Evolutionary conservation across 163 green algal species (phyloP), one percentile per base, ranked within the genome.

Genomic region (Scenedesmus sp.): DNA sequence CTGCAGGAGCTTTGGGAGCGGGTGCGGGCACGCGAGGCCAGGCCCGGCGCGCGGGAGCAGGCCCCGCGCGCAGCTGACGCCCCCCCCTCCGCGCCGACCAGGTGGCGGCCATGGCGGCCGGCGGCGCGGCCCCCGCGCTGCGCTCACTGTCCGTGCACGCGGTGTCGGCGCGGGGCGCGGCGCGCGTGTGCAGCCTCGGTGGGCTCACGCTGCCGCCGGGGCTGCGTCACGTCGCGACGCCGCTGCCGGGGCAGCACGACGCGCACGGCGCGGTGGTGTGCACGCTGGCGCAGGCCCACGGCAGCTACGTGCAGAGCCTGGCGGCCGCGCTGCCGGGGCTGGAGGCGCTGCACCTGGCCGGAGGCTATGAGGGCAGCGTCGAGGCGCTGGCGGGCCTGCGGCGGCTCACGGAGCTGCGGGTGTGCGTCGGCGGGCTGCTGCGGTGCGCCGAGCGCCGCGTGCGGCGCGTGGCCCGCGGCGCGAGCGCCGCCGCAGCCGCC

Each of bases 1-100:
- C 51, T 76, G 20, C 29, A 50, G 9, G 34, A 76, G 33, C 26
- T 76, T 11, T 76, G 67, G 67, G 18, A 76, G 22, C 67, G 64
- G 67, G 67, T 76, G 13, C 24, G 47, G 15, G 39, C 39, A 34
- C 17, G 4, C 0, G 62, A 22, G n/a, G 17, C 11, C 1, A 24
- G 20, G 17, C 1, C n/a, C n/a, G n/a, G n/a, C n/a, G n/a, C n/a
- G n/a, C n/a, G n/a, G n/a, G n/a, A n/a, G n/a, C n/a, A n/a, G n/a
- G n/a, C n/a, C n/a, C n/a, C n/a, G n/a, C n/a, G n/a, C n/a, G n/a
- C n/a, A n/a, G n/a, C n/a, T n/a, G n/a, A n/a, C 42, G 14, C 42
- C 22, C 24, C n/a, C 26, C 57, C 42, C 26, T 45, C 1, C 34
- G n/a, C 15, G n/a, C 2, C 20, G 2, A 47, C 44, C n/a, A 60